These are phyloP conservation scores for Pichia sp. DNA, from an alignment of 1,139 yeast species.

Conservation along the genomic window DNA sequence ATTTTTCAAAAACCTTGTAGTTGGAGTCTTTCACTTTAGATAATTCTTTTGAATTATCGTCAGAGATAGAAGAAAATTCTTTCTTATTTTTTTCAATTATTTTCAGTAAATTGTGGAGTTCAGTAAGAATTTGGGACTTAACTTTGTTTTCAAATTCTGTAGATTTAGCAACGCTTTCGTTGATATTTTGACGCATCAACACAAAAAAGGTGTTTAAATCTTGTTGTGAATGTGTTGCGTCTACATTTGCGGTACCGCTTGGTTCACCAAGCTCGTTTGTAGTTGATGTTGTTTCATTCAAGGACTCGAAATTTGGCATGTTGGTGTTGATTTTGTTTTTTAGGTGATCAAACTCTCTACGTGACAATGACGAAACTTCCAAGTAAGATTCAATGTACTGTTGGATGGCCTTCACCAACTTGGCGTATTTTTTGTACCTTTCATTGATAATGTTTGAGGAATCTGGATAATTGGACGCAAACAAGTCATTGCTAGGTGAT, in stretches of 20 bases:
- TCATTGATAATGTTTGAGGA: constrained; percentile 22
- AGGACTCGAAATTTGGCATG: constrained; percentile 23
- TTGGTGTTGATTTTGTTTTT: constrained; percentile 15
- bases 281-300: constrained; percentile 11
- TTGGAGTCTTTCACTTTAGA: constrained; percentile 12
- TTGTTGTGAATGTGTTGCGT: constrained; percentile 8
- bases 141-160: constrained; percentile 18
- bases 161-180: constrained; percentile 12
- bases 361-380: constrained; percentile 14
- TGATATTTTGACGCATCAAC: constrained; percentile 17
- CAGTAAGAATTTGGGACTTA: constrained; percentile 21
- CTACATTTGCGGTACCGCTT: constrained; percentile 22
- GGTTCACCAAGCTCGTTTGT: constrained; percentile 14
- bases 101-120: constrained; percentile 16
- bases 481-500: no score
- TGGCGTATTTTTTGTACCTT: constrained; percentile 25
- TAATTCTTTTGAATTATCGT: constrained; percentile 20
- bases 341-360: constrained; percentile 20
- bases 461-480: constrained; percentile 12
- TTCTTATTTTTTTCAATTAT: constrained; percentile 31
- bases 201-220: constrained; percentile 20
- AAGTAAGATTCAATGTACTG: constrained; percentile 20
- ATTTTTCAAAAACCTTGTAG: constrained; percentile 15
- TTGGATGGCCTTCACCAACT: constrained; percentile 17
- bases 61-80: constrained; percentile 25